Conservation (phyloP, 1,139 yeast species). For the Debaryomyces robertsiae region DNA sequence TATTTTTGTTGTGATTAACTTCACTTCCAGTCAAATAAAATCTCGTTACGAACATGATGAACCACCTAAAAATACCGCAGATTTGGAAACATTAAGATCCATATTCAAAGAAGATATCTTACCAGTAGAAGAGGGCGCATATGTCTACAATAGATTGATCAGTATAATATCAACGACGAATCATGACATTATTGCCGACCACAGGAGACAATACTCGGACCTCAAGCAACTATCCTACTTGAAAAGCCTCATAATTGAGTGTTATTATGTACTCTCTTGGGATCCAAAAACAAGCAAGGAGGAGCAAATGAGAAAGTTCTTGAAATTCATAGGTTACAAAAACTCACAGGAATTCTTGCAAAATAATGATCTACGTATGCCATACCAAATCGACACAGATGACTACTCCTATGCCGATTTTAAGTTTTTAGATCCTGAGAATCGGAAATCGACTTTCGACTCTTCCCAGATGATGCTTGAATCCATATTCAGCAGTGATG, state of each 20-base stretch:
- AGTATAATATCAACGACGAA: conserved; percentile 13
- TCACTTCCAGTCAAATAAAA: conserved; percentile 11
- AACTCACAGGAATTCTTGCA: conserved; percentile 21
- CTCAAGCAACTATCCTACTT: conserved; percentile 12
- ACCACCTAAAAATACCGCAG: conserved; percentile 1
- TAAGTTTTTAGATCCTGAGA: conserved; percentile 27
- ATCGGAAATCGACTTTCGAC: conserved; percentile 61
- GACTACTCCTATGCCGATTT: conserved; percentile 19
- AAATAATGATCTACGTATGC: conserved; percentile 19
- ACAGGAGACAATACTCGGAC: neutral
- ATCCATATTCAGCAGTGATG: conserved; percentile 93
- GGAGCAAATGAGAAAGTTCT: conserved; percentile 19
- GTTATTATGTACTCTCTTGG: conserved; percentile 22
- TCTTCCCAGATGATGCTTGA: conserved; percentile 95
- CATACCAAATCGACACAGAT: conserved; percentile 20
- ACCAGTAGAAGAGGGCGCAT: conserved; percentile 14
- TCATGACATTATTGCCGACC: neutral
- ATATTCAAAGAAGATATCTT: conserved; percentile 12
- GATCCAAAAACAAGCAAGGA: conserved; percentile 9
- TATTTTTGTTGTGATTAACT: conserved; percentile 14
- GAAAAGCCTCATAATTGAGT: conserved; percentile 21
- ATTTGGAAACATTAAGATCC: conserved; percentile 8
- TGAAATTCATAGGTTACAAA: conserved; percentile 29
- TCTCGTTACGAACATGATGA: conserved; percentile 8
- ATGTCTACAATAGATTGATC: conserved; percentile 19